These are phyloP conservation scores for Rosa chinensis DNA, from an alignment of 306 rosid species.

Conservation along the genomic window DNA sequence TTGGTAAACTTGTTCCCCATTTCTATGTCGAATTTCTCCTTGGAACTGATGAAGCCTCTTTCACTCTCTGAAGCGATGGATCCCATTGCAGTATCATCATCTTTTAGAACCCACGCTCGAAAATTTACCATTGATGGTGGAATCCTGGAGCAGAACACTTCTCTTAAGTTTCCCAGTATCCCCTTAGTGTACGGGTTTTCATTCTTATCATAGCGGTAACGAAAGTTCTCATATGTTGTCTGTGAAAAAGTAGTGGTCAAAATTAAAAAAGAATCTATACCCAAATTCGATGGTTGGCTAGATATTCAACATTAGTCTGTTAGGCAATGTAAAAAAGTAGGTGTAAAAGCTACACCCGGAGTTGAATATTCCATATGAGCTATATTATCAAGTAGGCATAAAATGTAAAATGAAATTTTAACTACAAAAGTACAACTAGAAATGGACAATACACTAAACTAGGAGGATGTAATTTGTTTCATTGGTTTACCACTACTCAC, in stretches of 20 bases:
- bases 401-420: neutral
- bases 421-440: neutral
- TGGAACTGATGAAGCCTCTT: constrained; percentile 45
- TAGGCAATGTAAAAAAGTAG: neutral
- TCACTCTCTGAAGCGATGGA: constrained; percentile 48
- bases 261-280: neutral
- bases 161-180: constrained; percentile 51
- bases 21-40: constrained; percentile 60
- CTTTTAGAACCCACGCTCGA: constrained; percentile 58
- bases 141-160: constrained; percentile 65
- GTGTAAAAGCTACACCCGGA: neutral
- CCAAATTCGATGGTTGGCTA: neutral
- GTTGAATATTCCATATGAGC: neutral
- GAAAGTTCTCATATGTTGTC: constrained; percentile 94
- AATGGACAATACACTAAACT: neutral
- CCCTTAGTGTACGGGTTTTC: constrained; percentile 71
- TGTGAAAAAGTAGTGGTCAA: constrained; percentile 31
- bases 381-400: neutral
- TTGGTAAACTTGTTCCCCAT: constrained; percentile 44
- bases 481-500: neutral
- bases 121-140: constrained; percentile 65
- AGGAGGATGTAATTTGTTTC: neutral
- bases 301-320: neutral
- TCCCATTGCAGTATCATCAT: constrained; percentile 33
- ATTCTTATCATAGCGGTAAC: constrained; percentile 85